Evolutionary conservation across 352 stramenopile genomes (phyloP).

Genomic region (Phytophthora chlamydospora): DNA sequence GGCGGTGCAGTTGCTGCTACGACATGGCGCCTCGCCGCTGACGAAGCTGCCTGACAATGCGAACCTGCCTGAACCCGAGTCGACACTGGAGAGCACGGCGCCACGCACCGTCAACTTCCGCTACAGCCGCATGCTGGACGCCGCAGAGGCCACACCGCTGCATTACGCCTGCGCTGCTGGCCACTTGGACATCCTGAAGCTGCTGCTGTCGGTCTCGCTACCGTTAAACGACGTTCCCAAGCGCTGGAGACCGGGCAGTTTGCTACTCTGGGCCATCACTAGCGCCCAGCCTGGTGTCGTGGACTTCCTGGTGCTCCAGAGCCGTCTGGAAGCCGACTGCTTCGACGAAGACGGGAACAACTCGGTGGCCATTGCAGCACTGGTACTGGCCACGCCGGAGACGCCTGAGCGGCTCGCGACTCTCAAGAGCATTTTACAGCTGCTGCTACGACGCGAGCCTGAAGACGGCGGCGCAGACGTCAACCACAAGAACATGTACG

Average conservation of each 20-base stretch:
- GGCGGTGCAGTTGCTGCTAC: constrained; percentile 59
- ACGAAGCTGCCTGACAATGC: constrained; percentile 36
- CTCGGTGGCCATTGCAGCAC: constrained; percentile 53
- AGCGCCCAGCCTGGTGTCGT: constrained; percentile 45
- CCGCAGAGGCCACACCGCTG: constrained; percentile 61
- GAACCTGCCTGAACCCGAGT: constrained; percentile 13
- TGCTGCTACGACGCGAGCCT: constrained; percentile 35
- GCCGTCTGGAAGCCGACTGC: constrained; percentile 55
- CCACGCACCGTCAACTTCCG: constrained; percentile 62
- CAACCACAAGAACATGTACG: constrained; percentile 77
- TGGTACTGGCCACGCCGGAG: constrained; percentile 39
- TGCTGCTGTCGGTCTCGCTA: constrained; percentile 40
- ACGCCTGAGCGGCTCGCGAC: constrained; percentile 15
- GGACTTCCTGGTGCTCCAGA: constrained; percentile 55
- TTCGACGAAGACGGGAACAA: constrained; percentile 83
- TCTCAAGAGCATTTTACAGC: constrained; percentile 30
- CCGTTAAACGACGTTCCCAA: constrained; percentile 18
- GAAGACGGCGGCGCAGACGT: constrained; percentile 47
- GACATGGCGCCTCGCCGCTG: constrained; percentile 50
- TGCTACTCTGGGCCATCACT: constrained; percentile 75
- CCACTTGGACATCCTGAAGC: constrained; percentile 65
- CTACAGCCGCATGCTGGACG: constrained; percentile 56
- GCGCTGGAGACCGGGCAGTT: constrained; percentile 47
- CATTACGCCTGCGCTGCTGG: constrained; percentile 69
- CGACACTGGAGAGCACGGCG: constrained; percentile 55